phyloP scores from a whole-genome alignment of 352 stramenopile species.

The Globisporangium viniferum region DNA sequence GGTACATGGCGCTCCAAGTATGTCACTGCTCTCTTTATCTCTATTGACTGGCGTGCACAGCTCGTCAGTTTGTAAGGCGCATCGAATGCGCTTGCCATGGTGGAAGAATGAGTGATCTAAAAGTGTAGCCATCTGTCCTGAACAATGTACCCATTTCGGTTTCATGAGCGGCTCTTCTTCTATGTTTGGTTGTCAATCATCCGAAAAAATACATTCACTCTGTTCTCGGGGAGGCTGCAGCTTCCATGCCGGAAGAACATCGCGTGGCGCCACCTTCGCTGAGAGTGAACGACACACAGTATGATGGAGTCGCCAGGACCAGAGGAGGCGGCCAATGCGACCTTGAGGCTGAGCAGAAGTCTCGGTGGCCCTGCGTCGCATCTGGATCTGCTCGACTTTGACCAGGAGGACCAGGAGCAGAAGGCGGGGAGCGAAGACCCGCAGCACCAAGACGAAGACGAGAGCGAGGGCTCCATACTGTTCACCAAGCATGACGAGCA shows the following conservation, averaged over 20 bases:
- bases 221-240: not conserved
- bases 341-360: not conserved
- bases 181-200: slow-evolving; percentile 11
- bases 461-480: not conserved
- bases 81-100: not conserved
- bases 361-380: not conserved
- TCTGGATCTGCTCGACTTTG: slow-evolving; percentile 5
- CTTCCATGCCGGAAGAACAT: not conserved
- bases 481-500: slow-evolving; percentile 10
- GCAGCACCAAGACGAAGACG: not conserved
- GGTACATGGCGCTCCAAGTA: slow-evolving; percentile 34
- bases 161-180: not conserved
- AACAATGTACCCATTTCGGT: not conserved
- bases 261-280: not conserved
- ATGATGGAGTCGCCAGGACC: not conserved
- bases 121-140: slow-evolving; percentile 5
- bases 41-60: not conserved
- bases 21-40: not conserved
- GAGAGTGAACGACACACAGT: not conserved
- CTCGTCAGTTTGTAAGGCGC: not conserved
- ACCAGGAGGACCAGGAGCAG: not conserved
- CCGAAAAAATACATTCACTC: not conserved
- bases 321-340: not conserved
- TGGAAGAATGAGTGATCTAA: not conserved
- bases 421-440: not conserved